Evolutionary conservation across 2,329 filamentous ascomycete genomes (phyloP).

Genomic region (Cladobotryum mycophilum): DNA sequence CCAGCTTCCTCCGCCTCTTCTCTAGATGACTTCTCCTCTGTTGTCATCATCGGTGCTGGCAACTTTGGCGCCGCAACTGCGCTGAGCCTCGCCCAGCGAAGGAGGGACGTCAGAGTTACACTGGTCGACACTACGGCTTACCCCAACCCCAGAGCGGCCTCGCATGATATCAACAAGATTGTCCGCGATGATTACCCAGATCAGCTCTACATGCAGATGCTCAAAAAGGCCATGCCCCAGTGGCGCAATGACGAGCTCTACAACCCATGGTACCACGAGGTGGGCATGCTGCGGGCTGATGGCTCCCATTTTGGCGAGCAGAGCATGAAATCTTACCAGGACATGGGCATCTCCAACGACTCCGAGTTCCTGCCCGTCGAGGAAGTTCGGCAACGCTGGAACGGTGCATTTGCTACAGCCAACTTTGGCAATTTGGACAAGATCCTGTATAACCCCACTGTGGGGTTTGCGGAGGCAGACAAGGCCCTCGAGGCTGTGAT

Average conservation of each 20-base stretch:
- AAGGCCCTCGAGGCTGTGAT: slow-evolving; percentile 50
- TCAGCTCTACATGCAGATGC: slow-evolving; percentile 34
- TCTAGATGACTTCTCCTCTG: slow-evolving; percentile 6
- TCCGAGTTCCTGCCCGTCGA: slow-evolving; percentile 38
- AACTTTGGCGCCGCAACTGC: slow-evolving; percentile 40
- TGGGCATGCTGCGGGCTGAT: slow-evolving; percentile 45
- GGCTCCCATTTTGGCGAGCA: slow-evolving; percentile 36
- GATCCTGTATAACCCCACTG: slow-evolving; percentile 51
- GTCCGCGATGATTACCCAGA: slow-evolving; percentile 38
- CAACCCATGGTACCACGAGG: slow-evolving; percentile 48
- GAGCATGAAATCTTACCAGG: slow-evolving; percentile 34
- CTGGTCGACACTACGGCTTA: slow-evolving; percentile 31
- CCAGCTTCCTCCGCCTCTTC: slow-evolving; percentile 10
- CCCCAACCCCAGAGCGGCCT: slow-evolving; percentile 36
- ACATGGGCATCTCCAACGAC: slow-evolving; percentile 33
- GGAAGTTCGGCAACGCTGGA: slow-evolving; percentile 49
- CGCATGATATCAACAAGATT: slow-evolving; percentile 43
- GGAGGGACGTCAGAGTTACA: slow-evolving; percentile 23
- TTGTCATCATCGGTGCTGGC: slow-evolving; percentile 37
- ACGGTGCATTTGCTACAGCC: slow-evolving; percentile 50
- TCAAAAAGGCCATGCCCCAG: slow-evolving; percentile 33
- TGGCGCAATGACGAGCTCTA: slow-evolving; percentile 44
- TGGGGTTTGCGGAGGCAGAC: slow-evolving; percentile 54
- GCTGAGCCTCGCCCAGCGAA: slow-evolving; percentile 26
- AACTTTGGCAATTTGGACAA: slow-evolving; percentile 50